Percentiles rank a stretch among this genome's conserved stretches.
Conservation (phyloP, 1,139 yeast species). For the Lipomyces yarrowii region DNA sequence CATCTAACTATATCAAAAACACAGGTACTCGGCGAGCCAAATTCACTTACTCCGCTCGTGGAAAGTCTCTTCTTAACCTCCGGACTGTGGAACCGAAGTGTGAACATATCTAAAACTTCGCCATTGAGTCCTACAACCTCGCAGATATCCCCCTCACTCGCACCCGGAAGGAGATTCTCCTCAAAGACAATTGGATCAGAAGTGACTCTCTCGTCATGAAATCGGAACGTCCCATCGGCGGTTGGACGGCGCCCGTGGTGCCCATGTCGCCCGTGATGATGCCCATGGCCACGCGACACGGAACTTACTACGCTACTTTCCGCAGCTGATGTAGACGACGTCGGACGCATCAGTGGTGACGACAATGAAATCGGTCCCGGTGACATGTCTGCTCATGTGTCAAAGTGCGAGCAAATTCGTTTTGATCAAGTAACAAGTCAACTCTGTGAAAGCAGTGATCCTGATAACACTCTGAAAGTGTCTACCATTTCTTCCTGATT, state of each 20-base stretch:
- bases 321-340: background rate
- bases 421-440: background rate
- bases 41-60: slow-evolving; percentile 1
- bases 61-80: slow-evolving; percentile 22
- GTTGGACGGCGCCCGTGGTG: slow-evolving; percentile 13
- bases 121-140: slow-evolving; percentile 23
- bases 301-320: background rate
- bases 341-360: background rate
- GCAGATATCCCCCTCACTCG: slow-evolving; percentile 23
- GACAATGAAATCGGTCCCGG: background rate
- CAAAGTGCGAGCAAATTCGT: background rate
- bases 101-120: slow-evolving; percentile 23
- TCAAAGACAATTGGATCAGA: slow-evolving; percentile 24
- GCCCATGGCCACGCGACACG: background rate
- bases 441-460: background rate
- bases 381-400: background rate
- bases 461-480: background rate
- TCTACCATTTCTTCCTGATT: background rate
- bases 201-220: slow-evolving; percentile 26
- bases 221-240: slow-evolving; percentile 20
- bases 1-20: background rate
- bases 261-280: slow-evolving; percentile 7
- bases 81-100: slow-evolving; percentile 13
- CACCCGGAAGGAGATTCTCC: slow-evolving; percentile 24
- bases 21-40: background rate